phyloP scores from a whole-genome alignment of 805 yeast genomes.

The Candida hungchunana region DNA sequence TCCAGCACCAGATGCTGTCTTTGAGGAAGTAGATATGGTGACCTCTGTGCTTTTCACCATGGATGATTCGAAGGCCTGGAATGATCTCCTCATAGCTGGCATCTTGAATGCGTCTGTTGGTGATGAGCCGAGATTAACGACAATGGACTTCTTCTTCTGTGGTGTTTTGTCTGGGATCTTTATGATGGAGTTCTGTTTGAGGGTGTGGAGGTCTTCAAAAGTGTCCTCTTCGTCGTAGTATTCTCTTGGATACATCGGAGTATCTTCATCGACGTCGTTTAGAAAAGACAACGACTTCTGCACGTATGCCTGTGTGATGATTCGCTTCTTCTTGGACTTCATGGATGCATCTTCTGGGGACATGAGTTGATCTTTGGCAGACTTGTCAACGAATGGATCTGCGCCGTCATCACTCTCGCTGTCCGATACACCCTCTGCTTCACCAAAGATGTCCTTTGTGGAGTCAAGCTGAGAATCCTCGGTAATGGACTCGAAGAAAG shows the following conservation, averaged over 20 bases:
- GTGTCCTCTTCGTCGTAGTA: conserved; percentile 32
- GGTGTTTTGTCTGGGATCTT: conserved; percentile 30
- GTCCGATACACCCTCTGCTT: conserved; percentile 24
- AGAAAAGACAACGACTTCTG: conserved; percentile 54
- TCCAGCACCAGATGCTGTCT: conserved; percentile 49
- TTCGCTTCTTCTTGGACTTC: conserved; percentile 27
- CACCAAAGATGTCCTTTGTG: conserved; percentile 30
- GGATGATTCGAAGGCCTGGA: conserved; percentile 35
- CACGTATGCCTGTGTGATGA: conserved; percentile 50
- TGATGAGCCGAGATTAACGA: conserved; percentile 17
- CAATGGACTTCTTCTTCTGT: conserved; percentile 14
- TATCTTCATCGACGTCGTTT: conserved; percentile 28
- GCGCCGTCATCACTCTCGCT: conserved; percentile 27
- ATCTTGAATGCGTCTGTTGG: conserved; percentile 24
- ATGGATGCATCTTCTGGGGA: conserved; percentile 15
- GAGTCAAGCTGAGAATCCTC: conserved; percentile 36
- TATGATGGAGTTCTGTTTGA: conserved; percentile 41
- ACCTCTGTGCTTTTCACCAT: conserved; percentile 42
- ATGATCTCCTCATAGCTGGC: conserved; percentile 45
- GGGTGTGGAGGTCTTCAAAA: conserved; percentile 39
- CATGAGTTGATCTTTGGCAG: conserved; percentile 7
- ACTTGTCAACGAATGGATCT: conserved; percentile 27
- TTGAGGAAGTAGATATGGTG: conserved; percentile 48
- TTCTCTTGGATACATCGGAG: conserved; percentile 3
- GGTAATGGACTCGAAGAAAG: conserved; percentile 63